A percentile compares a stretch with the other conserved stretches of the same genome.
phyloP scores from a whole-genome alignment of 805 yeast genomes.

The Ascoidea asiatica region DNA sequence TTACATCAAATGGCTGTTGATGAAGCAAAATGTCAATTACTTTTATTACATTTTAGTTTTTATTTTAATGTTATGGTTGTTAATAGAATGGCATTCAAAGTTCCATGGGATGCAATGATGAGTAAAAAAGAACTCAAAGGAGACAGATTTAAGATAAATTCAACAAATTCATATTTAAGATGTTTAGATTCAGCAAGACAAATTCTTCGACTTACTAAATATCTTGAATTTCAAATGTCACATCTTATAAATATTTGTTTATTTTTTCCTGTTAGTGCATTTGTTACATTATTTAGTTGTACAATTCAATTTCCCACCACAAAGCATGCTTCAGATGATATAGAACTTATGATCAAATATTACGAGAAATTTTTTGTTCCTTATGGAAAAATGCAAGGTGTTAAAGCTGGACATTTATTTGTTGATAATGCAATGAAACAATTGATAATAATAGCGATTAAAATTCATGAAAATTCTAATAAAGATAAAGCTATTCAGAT shows the following conservation, averaged over 20 bases:
- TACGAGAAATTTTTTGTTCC: neutral
- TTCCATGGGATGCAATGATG: neutral
- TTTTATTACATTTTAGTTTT: conserved; percentile 1
- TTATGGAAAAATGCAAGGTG: neutral
- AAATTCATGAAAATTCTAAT: neutral
- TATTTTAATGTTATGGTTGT: conserved; percentile 2
- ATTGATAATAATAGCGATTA: neutral
- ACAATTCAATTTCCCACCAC: neutral
- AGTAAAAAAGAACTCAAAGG: too few species aligned
- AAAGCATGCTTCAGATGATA: neutral
- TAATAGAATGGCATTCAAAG: conserved; percentile 1
- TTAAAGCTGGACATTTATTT: neutral
- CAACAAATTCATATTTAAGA: neutral
- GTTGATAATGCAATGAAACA: neutral
- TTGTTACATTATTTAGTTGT: neutral
- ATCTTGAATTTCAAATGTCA: neutral
- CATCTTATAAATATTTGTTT: neutral
- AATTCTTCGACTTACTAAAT: neutral
- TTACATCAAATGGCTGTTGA: neutral
- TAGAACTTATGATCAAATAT: neutral
- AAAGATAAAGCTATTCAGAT: neutral
- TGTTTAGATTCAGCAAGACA: neutral
- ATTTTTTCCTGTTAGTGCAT: neutral
- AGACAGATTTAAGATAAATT: neutral
- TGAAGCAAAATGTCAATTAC: neutral